Base-by-base conservation (phyloP, 2,329 filamentous ascomycete species). In the Nemania serpens region DNA sequence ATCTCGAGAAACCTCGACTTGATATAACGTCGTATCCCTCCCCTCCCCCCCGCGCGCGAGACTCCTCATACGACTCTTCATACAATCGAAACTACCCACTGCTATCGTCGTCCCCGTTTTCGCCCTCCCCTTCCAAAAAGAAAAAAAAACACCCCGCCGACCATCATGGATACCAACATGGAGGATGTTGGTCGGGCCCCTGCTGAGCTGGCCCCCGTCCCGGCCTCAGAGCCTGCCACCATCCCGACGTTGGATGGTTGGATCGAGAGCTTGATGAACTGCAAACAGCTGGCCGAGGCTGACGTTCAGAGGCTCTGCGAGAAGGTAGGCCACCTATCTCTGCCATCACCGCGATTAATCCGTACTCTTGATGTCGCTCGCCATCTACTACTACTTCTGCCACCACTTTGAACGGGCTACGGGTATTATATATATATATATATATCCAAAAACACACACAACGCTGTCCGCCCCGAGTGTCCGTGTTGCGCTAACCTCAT, bases 221-320 rank as follows among this genome's bases (percentile, higher is more conserved):
- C 87, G 73, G 74, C 78, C 62, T 73, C 78, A 36, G 95, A 98
- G 81, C 91, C 94, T 58, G 88, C 93, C 63, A 91, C 93, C 70
- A 95, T 97, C 81, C 88, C 91, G 64, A 97, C 92, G 63, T 84
- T 99, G 66, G 95, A 99, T 76, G 93, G 93, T 74, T 99, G 95
- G 95, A 98, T 99, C 76, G 94, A 97, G 84, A 93, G 86, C 81
- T 84, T 99, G 79, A 98, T 99, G 94, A 88, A 81, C 75, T 99
- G 95, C 90, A 99, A 99, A 83, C 95, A 98, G 84, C 84, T 99
- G 78, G 88, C 91, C 64, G 95, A 99, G 82, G 84, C 86, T 68
- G 95, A 99, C 76, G 95, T 99, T 65, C 92, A 96, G 81, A 89
- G 94, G 77, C 87, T 99, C 75, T 99, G 95, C 83, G 95, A 98